phyloP scores from a whole-genome alignment of 139 green algal genomes.

The Micromonas commoda region DNA sequence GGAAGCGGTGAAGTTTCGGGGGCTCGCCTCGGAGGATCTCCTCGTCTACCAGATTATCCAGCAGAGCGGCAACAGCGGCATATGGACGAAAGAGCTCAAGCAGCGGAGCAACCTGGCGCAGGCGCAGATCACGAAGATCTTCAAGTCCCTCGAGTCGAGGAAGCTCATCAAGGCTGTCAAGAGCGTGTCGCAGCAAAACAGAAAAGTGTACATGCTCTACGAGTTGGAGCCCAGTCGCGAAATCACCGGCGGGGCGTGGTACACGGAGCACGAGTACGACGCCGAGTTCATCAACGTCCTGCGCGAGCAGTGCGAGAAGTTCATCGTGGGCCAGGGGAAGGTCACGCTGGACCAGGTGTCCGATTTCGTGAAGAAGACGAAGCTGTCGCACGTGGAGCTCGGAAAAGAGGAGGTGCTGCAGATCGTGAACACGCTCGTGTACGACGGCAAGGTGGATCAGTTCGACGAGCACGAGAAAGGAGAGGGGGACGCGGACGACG shows the following conservation, averaged over 20 bases:
- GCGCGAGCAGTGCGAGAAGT: constrained; percentile 51
- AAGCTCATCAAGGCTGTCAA: constrained; percentile 83
- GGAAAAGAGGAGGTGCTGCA: constrained; percentile 58
- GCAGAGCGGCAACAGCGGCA: constrained; percentile 10
- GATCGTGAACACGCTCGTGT: constrained; percentile 69
- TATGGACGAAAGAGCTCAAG: constrained; percentile 29
- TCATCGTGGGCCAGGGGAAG: constrained; percentile 40
- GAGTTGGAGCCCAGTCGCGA: constrained; percentile 83
- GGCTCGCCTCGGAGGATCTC: constrained; percentile 69
- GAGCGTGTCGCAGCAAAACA: constrained; percentile 39
- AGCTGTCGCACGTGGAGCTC: constrained; percentile 48
- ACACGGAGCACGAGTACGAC: constrained; percentile 84
- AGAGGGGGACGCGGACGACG: not conserved
- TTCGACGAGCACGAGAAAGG: not conserved
- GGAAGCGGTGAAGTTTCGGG: constrained; percentile 54
- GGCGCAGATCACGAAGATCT: constrained; percentile 69
- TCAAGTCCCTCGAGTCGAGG: constrained; percentile 78
- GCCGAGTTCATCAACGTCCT: constrained; percentile 74
- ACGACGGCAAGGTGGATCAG: constrained; percentile 61
- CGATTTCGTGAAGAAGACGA: not conserved
- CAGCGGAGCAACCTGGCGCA: constrained; percentile 5
- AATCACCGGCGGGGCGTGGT: constrained; percentile 92
- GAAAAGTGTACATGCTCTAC: constrained; percentile 89
- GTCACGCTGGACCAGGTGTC: constrained; percentile 21
- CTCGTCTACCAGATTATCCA: constrained; percentile 78